These are phyloP conservation scores for Climacium dendroides DNA, from an alignment of 225 moss, liverwort and hornwort species.

Conservation along the genomic window DNA sequence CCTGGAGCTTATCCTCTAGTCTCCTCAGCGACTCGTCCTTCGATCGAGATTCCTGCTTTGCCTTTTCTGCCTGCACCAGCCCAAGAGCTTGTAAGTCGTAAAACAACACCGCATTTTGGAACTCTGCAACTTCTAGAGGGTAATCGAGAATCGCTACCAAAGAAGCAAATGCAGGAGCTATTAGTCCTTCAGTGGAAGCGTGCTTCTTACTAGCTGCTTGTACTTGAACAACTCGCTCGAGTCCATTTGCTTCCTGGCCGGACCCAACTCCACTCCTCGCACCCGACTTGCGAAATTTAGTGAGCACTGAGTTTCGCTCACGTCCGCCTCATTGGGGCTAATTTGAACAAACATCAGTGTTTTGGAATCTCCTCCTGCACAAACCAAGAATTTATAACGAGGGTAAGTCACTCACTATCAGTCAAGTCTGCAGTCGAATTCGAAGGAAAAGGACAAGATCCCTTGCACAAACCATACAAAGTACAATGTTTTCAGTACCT, in stretches of 20 bases:
- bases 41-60: constrained; percentile 63
- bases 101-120: neutral
- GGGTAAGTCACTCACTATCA: neutral
- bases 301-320: constrained; percentile 71
- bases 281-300: constrained; percentile 93
- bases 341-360: constrained; percentile 94
- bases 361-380: constrained; percentile 87
- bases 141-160: too few species aligned
- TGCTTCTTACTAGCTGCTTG: constrained; percentile 64
- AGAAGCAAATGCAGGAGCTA: neutral
- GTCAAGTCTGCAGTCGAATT: too few species aligned
- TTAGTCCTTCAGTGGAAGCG: neutral
- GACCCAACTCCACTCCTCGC: constrained; percentile 88
- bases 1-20: constrained; percentile 61
- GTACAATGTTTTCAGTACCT: constrained; percentile 2
- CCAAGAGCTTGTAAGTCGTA: neutral
- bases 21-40: constrained; percentile 66
- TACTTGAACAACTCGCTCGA: constrained; percentile 83
- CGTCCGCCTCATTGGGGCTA: constrained; percentile 81
- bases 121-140: neutral
- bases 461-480: neutral
- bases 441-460: too few species aligned
- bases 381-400: too few species aligned
- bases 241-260: constrained; percentile 80
- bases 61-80: constrained; percentile 54